Conservation (phyloP, 345 rosid genomes). For the Melaleuca quinquenervia region DNA sequence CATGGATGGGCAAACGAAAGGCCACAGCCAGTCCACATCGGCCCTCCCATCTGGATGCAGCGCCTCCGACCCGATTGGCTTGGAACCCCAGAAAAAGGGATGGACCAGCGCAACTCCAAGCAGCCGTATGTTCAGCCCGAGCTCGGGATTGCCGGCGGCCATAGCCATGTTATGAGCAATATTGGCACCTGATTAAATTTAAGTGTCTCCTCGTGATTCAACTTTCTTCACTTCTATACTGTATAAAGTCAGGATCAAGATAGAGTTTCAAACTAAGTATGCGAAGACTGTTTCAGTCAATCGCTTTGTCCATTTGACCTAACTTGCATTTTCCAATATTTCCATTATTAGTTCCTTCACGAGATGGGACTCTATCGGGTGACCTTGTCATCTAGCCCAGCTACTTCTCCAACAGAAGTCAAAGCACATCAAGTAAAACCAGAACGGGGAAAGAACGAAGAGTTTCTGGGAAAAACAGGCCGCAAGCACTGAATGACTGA, state of each 20-base stretch:
- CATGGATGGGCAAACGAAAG: conserved; percentile 23
- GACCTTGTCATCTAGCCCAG: not conserved
- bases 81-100: conserved; percentile 35
- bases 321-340: not conserved
- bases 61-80: conserved; percentile 35
- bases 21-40: conserved; percentile 24
- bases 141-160: conserved; percentile 19
- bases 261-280: accelerated
- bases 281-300: not conserved
- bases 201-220: conserved; percentile 2
- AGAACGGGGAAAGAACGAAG: not conserved
- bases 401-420: not conserved
- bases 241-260: not conserved
- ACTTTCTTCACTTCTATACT: not conserved
- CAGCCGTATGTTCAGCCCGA: conserved; percentile 4
- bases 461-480: not conserved
- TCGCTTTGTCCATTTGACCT: not conserved
- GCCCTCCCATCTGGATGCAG: conserved; percentile 14
- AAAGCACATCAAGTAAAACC: not conserved
- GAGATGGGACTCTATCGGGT: not conserved
- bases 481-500: not conserved
- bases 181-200: conserved; percentile 19
- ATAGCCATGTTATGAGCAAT: conserved; percentile 37
- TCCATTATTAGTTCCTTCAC: not conserved
- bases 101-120: conserved; percentile 30